A percentile compares a stretch with the other conserved stretches of the same genome.
These are phyloP conservation scores for Suillus brevipes DNA, from an alignment of 768 basidiomycete species.

Conservation along the genomic window DNA sequence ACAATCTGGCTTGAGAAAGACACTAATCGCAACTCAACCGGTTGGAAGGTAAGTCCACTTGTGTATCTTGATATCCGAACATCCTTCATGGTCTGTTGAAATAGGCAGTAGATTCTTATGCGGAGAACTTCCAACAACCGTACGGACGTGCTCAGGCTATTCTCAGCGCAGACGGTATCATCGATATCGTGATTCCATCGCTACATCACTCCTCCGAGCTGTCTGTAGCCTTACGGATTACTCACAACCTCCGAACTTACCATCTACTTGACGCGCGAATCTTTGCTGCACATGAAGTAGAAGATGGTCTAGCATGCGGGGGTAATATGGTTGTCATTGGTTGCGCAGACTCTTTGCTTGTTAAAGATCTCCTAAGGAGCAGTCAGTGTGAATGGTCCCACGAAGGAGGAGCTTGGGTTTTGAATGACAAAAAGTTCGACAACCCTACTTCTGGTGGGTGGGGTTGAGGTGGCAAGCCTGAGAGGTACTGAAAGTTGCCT, in stretches of 20 bases:
- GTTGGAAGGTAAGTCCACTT: background rate
- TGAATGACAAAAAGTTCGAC: conserved; percentile 17
- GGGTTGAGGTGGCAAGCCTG: background rate
- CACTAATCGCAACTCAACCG: background rate
- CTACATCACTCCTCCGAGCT: conserved; percentile 35
- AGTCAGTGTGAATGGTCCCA: conserved; percentile 18
- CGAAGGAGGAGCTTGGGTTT: conserved; percentile 22
- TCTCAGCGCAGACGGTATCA: conserved; percentile 51
- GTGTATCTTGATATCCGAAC: background rate
- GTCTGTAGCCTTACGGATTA: conserved; percentile 62
- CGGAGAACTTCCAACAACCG: conserved; percentile 4
- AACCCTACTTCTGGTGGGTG: conserved; percentile 23
- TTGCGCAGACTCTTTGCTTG: conserved; percentile 35
- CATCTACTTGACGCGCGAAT: conserved; percentile 72
- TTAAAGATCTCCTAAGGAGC: conserved; percentile 33
- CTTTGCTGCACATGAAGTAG: conserved; percentile 36
- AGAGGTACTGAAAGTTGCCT: conserved; percentile 15
- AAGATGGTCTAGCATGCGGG: conserved; percentile 32
- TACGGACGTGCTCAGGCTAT: conserved; percentile 68
- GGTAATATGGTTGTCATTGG: conserved; percentile 67
- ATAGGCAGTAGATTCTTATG: background rate
- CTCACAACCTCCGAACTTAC: conserved; percentile 65
- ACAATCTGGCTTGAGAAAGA: conserved; percentile 15
- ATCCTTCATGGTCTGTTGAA: background rate
- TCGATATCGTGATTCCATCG: conserved; percentile 58